These are phyloP conservation scores for Suillus sp. DNA, from an alignment of 768 basidiomycete genomes.

Conservation along the genomic window DNA sequence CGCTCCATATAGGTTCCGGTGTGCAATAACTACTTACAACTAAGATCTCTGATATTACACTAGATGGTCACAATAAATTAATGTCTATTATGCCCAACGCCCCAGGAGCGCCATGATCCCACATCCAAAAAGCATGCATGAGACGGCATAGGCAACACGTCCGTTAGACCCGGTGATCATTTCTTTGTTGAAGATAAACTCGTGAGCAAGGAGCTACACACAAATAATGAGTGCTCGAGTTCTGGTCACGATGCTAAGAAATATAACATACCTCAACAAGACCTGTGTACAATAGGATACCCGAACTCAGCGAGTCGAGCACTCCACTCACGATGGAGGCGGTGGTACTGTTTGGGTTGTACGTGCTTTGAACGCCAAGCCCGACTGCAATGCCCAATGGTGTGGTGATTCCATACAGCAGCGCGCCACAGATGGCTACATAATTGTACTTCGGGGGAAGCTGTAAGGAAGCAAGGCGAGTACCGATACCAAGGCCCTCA, in stretches of 20 bases:
- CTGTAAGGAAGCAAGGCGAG: conserved; percentile 78
- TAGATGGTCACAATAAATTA: neutral
- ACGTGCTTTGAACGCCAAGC: conserved; percentile 70
- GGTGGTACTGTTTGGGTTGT: conserved; percentile 77
- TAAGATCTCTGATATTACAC: neutral
- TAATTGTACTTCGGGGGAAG: conserved; percentile 56
- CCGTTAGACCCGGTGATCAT: conserved; percentile 72
- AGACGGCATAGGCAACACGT: conserved; percentile 70
- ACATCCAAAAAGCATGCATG: conserved; percentile 80
- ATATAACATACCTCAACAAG: conserved; percentile 67
- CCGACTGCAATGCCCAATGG: conserved; percentile 89
- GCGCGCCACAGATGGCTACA: conserved; percentile 60
- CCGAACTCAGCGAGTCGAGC: conserved; percentile 82
- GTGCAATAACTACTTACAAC: neutral
- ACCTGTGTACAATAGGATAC: conserved; percentile 87
- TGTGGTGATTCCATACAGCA: conserved; percentile 75
- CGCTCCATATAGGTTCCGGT: neutral
- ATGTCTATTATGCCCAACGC: conserved; percentile 70
- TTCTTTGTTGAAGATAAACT: conserved; percentile 88
- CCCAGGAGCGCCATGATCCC: conserved; percentile 92
- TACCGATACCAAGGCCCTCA: conserved; percentile 92
- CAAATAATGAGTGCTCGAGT: conserved; percentile 9
- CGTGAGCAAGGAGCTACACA: conserved; percentile 83
- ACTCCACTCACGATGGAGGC: conserved; percentile 84
- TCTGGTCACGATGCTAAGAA: neutral